Base-by-base conservation (phyloP, 179 eudicot species). In the Dionaea muscipula region DNA sequence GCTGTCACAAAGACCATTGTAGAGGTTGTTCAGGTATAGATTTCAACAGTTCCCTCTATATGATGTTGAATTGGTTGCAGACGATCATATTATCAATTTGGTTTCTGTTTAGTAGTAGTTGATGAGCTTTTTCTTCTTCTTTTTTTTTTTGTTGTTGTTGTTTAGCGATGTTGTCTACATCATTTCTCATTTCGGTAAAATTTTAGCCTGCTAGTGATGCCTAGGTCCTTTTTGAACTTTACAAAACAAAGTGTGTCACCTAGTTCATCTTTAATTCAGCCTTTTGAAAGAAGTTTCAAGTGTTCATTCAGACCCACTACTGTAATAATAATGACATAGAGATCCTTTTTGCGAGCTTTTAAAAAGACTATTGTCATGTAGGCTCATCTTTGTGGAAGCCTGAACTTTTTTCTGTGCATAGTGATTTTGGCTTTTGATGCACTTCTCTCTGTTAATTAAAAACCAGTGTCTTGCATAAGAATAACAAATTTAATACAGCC, bases 1-100 rank as follows among this genome's bases (percentile, higher is more conserved):
- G 47, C 53, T 14, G 71, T 75, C 26, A 67, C 64, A 66, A 55
- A 46, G 23, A 86, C 91, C 35, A 75, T 86, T 64, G 83, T 86
- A 48, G 91, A 83, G 72, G 83, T 86, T 66, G 87, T 86, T 68
- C 91, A 76, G 95, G 87, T 83, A 66, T 35, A 23, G 19, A 51
- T 54, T 47, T 11, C 23, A 12, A 27, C 44, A 4, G 2, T 37
- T 26, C 31, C 19, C 26, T 28, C 46, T 21, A 2, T 31, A 15
- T n/a, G n/a, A 15, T 35, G 18, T 49, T 49, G 33, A 49, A 49
- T 25, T 49, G 16, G 53, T 24, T 44, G 48, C 48, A 10, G 3
- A 64, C 47, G 68, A 47, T 15, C 68, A 56, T 51, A 36, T 64
- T 18, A 48, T 64, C 46, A 56, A 45, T 53, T 61, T 8, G 62